phyloP scores from a whole-genome alignment of 73 alveolate species.

The Durusdinium trenchii region DNA sequence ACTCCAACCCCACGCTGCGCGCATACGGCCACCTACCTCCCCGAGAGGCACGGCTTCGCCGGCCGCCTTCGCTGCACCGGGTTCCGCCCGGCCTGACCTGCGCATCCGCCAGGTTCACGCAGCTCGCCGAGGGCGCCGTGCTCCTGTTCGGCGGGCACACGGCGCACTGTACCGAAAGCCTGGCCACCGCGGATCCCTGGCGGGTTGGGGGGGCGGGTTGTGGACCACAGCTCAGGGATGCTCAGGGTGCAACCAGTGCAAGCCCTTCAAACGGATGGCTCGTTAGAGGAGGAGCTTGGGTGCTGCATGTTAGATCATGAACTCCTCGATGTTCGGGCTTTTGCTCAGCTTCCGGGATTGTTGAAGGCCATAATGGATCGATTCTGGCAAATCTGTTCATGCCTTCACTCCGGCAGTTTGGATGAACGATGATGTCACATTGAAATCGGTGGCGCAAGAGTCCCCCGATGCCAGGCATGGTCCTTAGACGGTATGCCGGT shows the following conservation, averaged over 20 bases:
- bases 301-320: too few species aligned
- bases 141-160: constrained; percentile 85
- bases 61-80: too few species aligned
- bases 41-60: background rate
- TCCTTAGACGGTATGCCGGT: too few species aligned
- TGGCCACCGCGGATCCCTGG: constrained; percentile 6
- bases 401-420: too few species aligned
- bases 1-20: constrained; percentile 73
- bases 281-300: background rate
- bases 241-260: background rate
- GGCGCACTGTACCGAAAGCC: constrained; percentile 40
- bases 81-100: too few species aligned
- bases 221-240: background rate
- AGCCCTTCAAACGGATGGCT: background rate
- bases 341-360: too few species aligned
- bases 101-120: constrained; percentile 8
- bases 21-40: constrained; percentile 65
- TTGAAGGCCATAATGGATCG: too few species aligned
- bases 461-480: too few species aligned
- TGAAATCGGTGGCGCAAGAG: too few species aligned
- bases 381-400: too few species aligned
- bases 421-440: too few species aligned
- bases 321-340: too few species aligned
- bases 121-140: constrained; percentile 57
- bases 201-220: background rate